Percentiles rank a stretch among this genome's conserved stretches.
Evolutionary conservation across 2,329 filamentous ascomycete species (phyloP).

Genomic region (Fonsecaea nubica): DNA sequence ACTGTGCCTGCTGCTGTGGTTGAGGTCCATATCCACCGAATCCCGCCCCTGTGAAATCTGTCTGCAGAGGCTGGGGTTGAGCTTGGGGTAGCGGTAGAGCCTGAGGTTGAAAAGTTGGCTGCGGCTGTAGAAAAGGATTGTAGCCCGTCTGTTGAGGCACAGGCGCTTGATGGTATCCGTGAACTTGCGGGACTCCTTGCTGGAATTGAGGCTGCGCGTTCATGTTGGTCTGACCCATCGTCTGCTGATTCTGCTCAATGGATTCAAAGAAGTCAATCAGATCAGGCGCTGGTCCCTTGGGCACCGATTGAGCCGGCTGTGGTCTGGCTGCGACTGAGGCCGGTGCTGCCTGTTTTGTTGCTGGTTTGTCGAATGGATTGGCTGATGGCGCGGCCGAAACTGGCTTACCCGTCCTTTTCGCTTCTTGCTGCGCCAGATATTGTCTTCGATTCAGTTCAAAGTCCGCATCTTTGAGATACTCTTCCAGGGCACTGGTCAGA

Average conservation of each 20-base stretch:
- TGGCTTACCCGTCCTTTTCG: slow-evolving; percentile 55
- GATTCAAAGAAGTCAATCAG: slow-evolving; percentile 95
- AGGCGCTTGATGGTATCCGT: slow-evolving; percentile 36
- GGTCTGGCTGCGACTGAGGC: slow-evolving; percentile 39
- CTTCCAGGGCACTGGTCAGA: slow-evolving; percentile 84
- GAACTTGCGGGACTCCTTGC: slow-evolving; percentile 28
- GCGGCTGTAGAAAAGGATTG: slow-evolving; percentile 40
- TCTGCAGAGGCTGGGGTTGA: slow-evolving; percentile 39
- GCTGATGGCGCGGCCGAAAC: slow-evolving; percentile 37
- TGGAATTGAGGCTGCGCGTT: slow-evolving; percentile 47
- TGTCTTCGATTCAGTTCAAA: slow-evolving; percentile 93
- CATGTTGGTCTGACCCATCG: slow-evolving; percentile 59
- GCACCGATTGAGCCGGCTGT: slow-evolving; percentile 43
- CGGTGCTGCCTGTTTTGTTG: slow-evolving; percentile 39
- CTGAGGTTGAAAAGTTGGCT: slow-evolving; percentile 40
- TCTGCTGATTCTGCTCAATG: slow-evolving; percentile 85
- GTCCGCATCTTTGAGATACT: slow-evolving; percentile 92
- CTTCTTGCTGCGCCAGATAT: slow-evolving; percentile 84
- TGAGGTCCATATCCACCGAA: slow-evolving; percentile 82
- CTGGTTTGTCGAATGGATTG: slow-evolving; percentile 44
- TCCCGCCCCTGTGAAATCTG: slow-evolving; percentile 75
- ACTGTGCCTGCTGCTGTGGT: slow-evolving; percentile 60
- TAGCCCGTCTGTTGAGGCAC: slow-evolving; percentile 42
- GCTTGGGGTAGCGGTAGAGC: slow-evolving; percentile 29
- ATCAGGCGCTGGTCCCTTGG: slow-evolving; percentile 63